Evolutionary conservation across 1,284 basidiomycete species (phyloP).

Genomic region (Pyrrhoderma lamaoense): DNA sequence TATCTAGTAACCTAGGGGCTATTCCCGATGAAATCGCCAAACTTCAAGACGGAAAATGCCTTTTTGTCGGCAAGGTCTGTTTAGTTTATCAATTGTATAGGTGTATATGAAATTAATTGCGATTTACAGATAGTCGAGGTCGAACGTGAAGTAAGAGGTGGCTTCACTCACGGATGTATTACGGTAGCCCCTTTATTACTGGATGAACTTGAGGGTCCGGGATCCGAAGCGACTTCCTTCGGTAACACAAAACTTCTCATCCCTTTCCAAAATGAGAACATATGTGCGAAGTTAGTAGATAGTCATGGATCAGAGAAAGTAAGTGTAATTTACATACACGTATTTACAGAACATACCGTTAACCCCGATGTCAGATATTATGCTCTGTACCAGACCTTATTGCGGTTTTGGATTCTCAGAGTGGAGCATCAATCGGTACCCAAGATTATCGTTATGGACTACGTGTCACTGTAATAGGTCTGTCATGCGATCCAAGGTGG

Average conservation of each 20-base stretch:
- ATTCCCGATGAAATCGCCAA: conserved; percentile 44
- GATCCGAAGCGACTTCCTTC: conserved; percentile 12
- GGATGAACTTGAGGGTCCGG: conserved; percentile 40
- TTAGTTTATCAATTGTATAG: not conserved
- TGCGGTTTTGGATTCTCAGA: conserved; percentile 47
- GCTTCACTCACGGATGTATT: conserved; percentile 44
- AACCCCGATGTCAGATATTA: conserved; percentile 25
- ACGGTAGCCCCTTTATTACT: conserved; percentile 36
- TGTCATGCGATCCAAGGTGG: conserved; percentile 53
- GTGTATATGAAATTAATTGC: no score
- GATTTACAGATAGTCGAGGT: conserved; percentile 36
- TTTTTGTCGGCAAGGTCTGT: conserved; percentile 43
- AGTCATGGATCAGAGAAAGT: conserved; percentile 29
- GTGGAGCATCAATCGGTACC: conserved; percentile 45
- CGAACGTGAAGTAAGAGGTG: conserved; percentile 37
- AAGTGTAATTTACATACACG: not conserved
- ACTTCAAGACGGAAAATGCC: conserved; percentile 40
- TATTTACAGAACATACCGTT: not conserved
- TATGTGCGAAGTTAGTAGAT: conserved; percentile 37
- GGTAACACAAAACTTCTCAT: conserved; percentile 27
- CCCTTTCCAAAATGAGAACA: conserved; percentile 55
- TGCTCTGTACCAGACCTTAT: conserved; percentile 54
- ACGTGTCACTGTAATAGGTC: conserved; percentile 47
- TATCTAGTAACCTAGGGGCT: conserved; percentile 33
- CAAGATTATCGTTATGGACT: conserved; percentile 46